Conservation (phyloP, 2,329 filamentous ascomycete genomes). For the Ophiocordyceps sinensis region DNA sequence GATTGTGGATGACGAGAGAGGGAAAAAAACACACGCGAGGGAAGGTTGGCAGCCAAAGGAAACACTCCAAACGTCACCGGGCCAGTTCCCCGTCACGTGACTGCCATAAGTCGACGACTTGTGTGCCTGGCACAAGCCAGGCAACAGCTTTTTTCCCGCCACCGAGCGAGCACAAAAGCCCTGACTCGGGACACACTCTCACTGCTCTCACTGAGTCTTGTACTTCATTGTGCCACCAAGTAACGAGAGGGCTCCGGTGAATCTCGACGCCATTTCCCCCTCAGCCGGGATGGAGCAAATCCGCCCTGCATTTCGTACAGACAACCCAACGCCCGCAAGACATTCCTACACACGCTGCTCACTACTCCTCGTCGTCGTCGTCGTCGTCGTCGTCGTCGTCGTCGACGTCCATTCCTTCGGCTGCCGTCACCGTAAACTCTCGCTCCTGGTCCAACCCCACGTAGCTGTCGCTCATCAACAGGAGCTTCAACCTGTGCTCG, state of each 20-base stretch:
- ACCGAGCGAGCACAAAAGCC: not conserved
- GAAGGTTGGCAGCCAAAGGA: slow-evolving; percentile 16
- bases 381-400: slow-evolving; percentile 63
- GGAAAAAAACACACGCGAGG: slow-evolving; percentile 18
- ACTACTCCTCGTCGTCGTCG: slow-evolving; percentile 10
- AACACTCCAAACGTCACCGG: slow-evolving; percentile 21
- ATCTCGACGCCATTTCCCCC: no score
- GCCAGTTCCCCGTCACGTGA: slow-evolving; percentile 17
- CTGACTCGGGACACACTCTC: not conserved
- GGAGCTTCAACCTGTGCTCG: slow-evolving; percentile 77
- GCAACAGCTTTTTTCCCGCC: not conserved
- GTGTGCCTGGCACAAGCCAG: not conserved
- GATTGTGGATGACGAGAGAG: slow-evolving; percentile 16
- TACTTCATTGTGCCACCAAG: no score
- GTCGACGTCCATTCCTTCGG: slow-evolving; percentile 91
- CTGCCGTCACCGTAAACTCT: slow-evolving; percentile 69
- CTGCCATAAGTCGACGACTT: not conserved
- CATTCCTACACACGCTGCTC: not conserved
- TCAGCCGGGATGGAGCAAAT: not conserved
- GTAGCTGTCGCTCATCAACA: slow-evolving; percentile 95
- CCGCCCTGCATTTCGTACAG: not conserved
- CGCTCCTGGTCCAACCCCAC: slow-evolving; percentile 94
- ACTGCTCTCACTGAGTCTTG: no score
- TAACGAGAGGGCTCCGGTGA: no score
- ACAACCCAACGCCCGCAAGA: not conserved